Base-by-base conservation (phyloP, 345 rosid genomes). In the Arabidopsis suecica region DNA sequence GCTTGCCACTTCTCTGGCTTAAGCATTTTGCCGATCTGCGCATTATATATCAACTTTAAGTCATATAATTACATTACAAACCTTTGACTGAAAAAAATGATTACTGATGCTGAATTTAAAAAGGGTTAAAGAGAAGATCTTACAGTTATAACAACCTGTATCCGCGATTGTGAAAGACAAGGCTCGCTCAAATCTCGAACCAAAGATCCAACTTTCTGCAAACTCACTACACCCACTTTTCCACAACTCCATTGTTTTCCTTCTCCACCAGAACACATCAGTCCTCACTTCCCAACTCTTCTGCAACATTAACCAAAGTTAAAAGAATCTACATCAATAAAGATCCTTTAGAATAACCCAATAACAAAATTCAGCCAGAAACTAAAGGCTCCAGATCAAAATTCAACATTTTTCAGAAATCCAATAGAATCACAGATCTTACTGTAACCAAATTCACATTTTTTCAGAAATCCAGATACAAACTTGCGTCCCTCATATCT, bases 1-100 rank as follows among this genome's bases (percentile, higher is more conserved):
- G 89, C 82, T 16, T 85, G 91, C 97, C 97, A 93, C 83, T 91
- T 93, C 64, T 89, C 93, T 13, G 88, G 93, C 84, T 90, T 91
- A 82, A 90, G 98, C 90, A 88, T 88, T 87, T 83, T 91, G 76
- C 82, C 81, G 54, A 86, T 79, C 97, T 90, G 88, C 68, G 38
- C 82, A 83, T 72, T 33, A 76, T 50, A 11, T 64, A 68, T 3
- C 38, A 41, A 25, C 4, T 47, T 16, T 62, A 6, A 58, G 32
- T 22, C 78, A 58, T 65, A 74, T 5, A 34, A 30, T 6, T 28
- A 45, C 58, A 55, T 3, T 2, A 42, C 8, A 42, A 57, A 32
- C 3, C 0, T 32, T 45, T 58, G 74, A 69, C 57, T 44, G 34
- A n/a, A 3, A 25, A 33, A 30, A 25, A 25, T 25, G 22, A 25